phyloP scores from a whole-genome alignment of 805 yeast species.

The Grigorovia transvaalensis region DNA sequence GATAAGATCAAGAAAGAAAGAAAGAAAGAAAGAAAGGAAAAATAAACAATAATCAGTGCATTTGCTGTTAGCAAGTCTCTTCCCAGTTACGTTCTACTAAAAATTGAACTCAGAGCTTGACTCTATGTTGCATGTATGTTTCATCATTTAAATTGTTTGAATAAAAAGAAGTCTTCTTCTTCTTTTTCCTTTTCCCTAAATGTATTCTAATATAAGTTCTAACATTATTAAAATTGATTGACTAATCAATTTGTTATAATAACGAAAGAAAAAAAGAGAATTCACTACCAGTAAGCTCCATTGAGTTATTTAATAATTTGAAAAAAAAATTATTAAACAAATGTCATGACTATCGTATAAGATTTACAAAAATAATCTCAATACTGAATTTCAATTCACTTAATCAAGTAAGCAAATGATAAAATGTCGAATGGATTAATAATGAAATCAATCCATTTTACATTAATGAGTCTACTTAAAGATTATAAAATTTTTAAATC shows the following conservation, averaged over 20 bases:
- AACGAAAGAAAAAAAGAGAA: conserved; percentile 29
- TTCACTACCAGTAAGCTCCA: conserved; percentile 77
- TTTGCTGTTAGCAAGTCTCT: conserved; percentile 51
- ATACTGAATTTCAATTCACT: conserved; percentile 38
- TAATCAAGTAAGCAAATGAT: background rate
- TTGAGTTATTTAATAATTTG: conserved; percentile 43
- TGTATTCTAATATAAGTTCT: background rate
- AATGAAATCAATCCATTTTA: background rate
- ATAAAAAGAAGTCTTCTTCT: background rate
- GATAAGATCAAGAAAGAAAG: no score
- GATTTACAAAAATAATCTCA: conserved; percentile 37
- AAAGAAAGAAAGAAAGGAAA: background rate
- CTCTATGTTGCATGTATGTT: conserved; percentile 74
- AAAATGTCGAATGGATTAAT: background rate
- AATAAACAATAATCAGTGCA: conserved; percentile 13
- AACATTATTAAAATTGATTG: background rate
- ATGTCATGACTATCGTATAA: conserved; percentile 72
- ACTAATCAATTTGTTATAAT: conserved; percentile 40
- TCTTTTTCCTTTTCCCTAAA: background rate
- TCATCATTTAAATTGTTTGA: conserved; percentile 42
- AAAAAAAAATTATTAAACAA: conserved; percentile 30
- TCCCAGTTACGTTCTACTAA: conserved; percentile 29
- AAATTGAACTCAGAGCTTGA: conserved; percentile 67
- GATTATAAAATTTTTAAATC: conserved; percentile 31
- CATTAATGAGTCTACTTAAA: conserved; percentile 31